Percentiles rank a stretch among this genome's conserved stretches.
These are phyloP conservation scores for Ganoderma meredithae DNA, from an alignment of 1,284 basidiomycete genomes.

Conservation along the genomic window DNA sequence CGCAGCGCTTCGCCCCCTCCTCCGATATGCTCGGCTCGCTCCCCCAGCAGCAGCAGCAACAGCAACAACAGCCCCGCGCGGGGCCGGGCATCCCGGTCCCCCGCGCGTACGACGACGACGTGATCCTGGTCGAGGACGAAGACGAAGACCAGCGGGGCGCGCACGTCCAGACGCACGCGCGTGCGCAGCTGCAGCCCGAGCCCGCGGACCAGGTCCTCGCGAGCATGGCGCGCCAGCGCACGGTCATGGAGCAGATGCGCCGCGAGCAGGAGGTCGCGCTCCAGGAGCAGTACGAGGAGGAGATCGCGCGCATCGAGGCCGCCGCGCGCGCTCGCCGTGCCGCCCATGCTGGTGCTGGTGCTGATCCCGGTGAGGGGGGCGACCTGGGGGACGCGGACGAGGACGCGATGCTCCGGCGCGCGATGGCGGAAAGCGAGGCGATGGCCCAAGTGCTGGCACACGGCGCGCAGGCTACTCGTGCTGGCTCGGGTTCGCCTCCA, in stretches of 20 bases:
- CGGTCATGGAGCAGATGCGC: slow-evolving; percentile 70
- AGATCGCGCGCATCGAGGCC: slow-evolving; percentile 42
- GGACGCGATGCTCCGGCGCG: slow-evolving; percentile 64
- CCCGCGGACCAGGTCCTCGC: slow-evolving; percentile 66
- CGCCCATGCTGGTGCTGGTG: not conserved
- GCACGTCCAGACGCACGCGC: not conserved
- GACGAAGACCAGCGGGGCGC: slow-evolving; percentile 23
- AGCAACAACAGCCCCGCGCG: not conserved
- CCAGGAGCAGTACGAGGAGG: slow-evolving; percentile 61
- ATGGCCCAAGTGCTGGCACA: slow-evolving; percentile 42
- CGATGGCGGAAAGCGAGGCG: slow-evolving; percentile 70
- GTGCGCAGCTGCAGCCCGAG: slow-evolving; percentile 2
- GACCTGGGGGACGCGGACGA: slow-evolving; percentile 55
- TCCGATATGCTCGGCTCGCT: slow-evolving; percentile 1
- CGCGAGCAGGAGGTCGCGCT: slow-evolving; percentile 75
- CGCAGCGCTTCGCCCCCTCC: slow-evolving; percentile 14
- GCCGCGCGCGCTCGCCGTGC: slow-evolving; percentile 25
- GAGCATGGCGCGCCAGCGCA: slow-evolving; percentile 69
- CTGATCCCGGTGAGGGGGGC: not conserved
- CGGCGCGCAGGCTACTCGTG: not conserved
- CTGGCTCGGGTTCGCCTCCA: too few species aligned
- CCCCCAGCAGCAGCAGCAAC: slow-evolving; percentile 2
- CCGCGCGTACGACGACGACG: slow-evolving; percentile 18
- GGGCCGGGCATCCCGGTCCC: slow-evolving; percentile 3
- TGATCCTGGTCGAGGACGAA: slow-evolving; percentile 27